Evolutionary conservation across 2,329 filamentous ascomycete species (phyloP).

Genomic region (Colletotrichum navitas): DNA sequence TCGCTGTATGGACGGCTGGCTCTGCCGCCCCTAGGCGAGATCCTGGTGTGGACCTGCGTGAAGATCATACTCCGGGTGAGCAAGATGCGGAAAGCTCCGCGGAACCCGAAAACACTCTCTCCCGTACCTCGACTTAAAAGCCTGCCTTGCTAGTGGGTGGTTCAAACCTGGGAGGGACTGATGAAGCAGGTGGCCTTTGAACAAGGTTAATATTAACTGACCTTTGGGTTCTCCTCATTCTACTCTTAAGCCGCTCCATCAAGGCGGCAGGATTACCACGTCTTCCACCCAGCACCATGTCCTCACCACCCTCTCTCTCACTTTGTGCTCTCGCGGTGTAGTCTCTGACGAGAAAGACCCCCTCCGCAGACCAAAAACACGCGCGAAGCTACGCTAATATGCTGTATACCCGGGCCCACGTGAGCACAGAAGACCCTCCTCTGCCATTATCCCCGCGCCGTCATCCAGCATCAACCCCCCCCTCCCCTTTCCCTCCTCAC

Average conservation of each 20-base stretch:
- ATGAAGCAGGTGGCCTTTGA: not conserved
- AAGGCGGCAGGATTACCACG: too few species aligned
- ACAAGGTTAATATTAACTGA: too few species aligned
- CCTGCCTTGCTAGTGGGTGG: not conserved
- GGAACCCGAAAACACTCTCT: constrained; percentile 41
- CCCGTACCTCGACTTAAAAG: constrained; percentile 47
- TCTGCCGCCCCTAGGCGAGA: constrained; percentile 43
- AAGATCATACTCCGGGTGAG: constrained; percentile 40
- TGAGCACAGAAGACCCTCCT: constrained; percentile 35
- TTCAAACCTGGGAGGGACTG: not conserved
- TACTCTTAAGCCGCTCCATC: too few species aligned
- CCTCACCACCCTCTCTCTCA: too few species aligned
- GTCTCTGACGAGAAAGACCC: too few species aligned
- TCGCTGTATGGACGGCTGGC: constrained; percentile 21
- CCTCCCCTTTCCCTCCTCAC: constrained; percentile 5
- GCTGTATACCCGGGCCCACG: too few species aligned
- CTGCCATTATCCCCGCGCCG: constrained; percentile 22
- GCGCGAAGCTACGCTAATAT: too few species aligned
- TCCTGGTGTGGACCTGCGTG: not conserved
- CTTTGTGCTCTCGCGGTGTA: too few species aligned
- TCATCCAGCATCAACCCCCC: not conserved
- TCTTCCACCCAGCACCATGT: too few species aligned
- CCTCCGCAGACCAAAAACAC: too few species aligned
- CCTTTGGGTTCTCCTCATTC: not conserved
- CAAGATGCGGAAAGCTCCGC: constrained; percentile 45